Percentiles rank a stretch among this genome's conserved stretches.
phyloP scores from a whole-genome alignment of 257 asterid genomes.

The Solanum chilense region DNA sequence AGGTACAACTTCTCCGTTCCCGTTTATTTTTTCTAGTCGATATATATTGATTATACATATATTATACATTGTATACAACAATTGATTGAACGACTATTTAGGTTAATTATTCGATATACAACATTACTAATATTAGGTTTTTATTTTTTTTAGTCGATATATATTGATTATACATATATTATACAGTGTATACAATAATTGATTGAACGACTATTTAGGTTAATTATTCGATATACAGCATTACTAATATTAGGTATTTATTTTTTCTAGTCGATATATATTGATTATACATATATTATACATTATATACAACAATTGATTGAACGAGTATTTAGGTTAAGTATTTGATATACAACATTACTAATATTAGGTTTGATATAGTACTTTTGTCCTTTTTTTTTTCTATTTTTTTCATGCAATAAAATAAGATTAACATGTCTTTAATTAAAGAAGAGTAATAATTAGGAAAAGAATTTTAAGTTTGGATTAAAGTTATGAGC shows the following conservation, averaged over 20 bases:
- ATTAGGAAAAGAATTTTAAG: background rate
- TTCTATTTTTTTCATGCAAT: background rate
- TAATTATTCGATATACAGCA: background rate
- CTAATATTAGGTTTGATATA: no score
- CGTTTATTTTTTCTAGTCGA: background rate
- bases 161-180: background rate
- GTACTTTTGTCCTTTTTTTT: no score
- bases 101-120: background rate
- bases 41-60: background rate
- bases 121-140: no score
- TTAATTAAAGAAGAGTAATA: background rate
- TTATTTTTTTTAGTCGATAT: background rate
- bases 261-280: no score
- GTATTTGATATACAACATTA: no score
- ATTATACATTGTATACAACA: background rate
- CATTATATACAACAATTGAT: no score
- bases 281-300: no score
- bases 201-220: background rate
- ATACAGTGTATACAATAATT: background rate
- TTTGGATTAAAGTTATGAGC: background rate
- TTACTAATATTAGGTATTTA: no score
- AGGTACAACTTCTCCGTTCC: constrained; percentile 9
- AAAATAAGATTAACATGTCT: background rate
- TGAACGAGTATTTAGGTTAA: no score
- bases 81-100: background rate